These are phyloP conservation scores for Steccherinum ochraceum DNA, from an alignment of 768 basidiomycete species.

Conservation along the genomic window DNA sequence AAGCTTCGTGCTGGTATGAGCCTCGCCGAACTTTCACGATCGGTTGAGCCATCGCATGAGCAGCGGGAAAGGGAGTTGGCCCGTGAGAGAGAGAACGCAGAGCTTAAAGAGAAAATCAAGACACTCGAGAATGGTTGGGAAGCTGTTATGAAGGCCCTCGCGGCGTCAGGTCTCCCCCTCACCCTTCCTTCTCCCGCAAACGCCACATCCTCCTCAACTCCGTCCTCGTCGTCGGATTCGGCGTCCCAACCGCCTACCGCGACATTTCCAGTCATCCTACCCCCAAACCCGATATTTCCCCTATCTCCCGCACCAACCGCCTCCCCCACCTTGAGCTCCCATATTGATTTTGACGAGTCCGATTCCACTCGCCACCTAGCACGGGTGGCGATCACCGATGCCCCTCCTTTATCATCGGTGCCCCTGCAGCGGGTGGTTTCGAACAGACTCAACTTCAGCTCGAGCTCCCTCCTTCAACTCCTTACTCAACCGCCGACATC, in stretches of 20 bases:
- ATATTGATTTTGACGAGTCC: constrained; percentile 28
- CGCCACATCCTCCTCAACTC: constrained; percentile 19
- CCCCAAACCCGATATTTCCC: constrained; percentile 26
- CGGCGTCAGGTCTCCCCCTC: constrained; percentile 58
- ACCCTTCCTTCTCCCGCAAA: constrained; percentile 29
- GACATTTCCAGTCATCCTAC: constrained; percentile 26
- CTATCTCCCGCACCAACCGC: constrained; percentile 27
- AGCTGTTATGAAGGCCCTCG: constrained; percentile 68
- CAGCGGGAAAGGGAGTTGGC: constrained; percentile 32
- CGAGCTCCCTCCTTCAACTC: constrained; percentile 32
- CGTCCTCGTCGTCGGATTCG: constrained; percentile 12
- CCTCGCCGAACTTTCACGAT: constrained; percentile 23
- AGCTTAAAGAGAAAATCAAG: constrained; percentile 68
- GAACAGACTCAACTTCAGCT: constrained; percentile 23
- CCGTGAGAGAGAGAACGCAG: constrained; percentile 63
- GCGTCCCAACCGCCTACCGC: constrained; percentile 24
- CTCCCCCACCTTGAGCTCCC: constrained; percentile 30
- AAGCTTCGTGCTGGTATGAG: constrained; percentile 52
- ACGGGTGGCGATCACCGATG: constrained; percentile 87
- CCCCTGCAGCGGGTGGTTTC: constrained; percentile 92
- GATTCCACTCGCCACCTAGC: constrained; percentile 94
- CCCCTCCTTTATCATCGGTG: constrained; percentile 47
- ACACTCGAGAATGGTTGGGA: constrained; percentile 81
- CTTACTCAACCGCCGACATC: constrained; percentile 13
- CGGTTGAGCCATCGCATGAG: constrained; percentile 24